Evolutionary conservation across 2,329 filamentous ascomycete species (phyloP).

Genomic region (Penicillium sp.): DNA sequence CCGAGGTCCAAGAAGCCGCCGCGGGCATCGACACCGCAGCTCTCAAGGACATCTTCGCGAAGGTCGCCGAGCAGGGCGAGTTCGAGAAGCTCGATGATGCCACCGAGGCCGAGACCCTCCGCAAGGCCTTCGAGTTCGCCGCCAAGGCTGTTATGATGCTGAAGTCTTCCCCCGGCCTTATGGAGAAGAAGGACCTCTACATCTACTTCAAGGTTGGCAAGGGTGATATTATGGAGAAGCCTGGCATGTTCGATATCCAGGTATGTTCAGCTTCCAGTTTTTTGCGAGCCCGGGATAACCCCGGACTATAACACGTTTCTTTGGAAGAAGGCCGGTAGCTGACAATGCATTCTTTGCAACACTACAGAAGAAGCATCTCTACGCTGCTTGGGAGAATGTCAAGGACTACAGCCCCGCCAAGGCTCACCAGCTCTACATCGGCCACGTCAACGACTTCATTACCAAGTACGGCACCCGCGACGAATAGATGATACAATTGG

Average conservation of each 20-base stretch:
- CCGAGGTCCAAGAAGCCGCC: slow-evolving; percentile 28
- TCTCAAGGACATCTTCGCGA: slow-evolving; percentile 22
- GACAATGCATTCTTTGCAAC: slow-evolving; percentile 7
- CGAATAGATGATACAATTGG: slow-evolving; percentile 10
- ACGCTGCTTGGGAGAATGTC: slow-evolving; percentile 70
- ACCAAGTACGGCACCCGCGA: slow-evolving; percentile 55
- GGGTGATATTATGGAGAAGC: slow-evolving; percentile 29
- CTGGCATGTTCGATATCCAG: slow-evolving; percentile 41
- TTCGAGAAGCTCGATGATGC: slow-evolving; percentile 15
- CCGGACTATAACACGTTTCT: background rate
- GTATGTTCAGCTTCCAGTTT: slow-evolving; percentile 24
- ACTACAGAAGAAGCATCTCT: slow-evolving; percentile 72
- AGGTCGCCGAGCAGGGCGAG: slow-evolving; percentile 16
- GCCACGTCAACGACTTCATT: slow-evolving; percentile 70
- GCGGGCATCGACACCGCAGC: slow-evolving; percentile 24
- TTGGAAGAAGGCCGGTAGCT: slow-evolving; percentile 9
- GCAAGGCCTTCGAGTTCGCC: slow-evolving; percentile 32
- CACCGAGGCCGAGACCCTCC: slow-evolving; percentile 15
- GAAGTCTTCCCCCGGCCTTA: slow-evolving; percentile 20
- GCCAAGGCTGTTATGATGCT: slow-evolving; percentile 32
- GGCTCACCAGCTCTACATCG: slow-evolving; percentile 75
- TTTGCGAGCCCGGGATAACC: background rate
- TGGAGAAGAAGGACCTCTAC: slow-evolving; percentile 35
- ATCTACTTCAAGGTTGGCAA: slow-evolving; percentile 40
- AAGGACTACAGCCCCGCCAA: slow-evolving; percentile 62